phyloP scores from a whole-genome alignment of 441 rosid genomes.

The Arabidopsis hybrid region DNA sequence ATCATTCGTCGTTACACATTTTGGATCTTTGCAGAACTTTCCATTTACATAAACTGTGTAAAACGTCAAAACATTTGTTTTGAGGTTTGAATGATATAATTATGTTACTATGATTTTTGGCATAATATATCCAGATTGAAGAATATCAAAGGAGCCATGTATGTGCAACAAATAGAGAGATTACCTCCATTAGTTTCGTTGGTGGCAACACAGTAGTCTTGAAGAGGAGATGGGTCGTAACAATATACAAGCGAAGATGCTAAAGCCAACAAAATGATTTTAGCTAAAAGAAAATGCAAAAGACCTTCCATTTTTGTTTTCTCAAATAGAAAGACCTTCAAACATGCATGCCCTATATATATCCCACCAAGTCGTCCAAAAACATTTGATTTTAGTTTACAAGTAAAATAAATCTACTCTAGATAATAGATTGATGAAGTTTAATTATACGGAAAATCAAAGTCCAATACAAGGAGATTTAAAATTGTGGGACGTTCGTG shows the following conservation, averaged over 20 bases:
- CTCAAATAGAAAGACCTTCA: not conserved
- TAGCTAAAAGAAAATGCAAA: slow-evolving; percentile 7
- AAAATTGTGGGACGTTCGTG: too few species aligned
- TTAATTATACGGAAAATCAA: not conserved
- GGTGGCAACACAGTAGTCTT: slow-evolving; percentile 50
- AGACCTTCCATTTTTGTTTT: not conserved
- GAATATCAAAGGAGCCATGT: too few species aligned
- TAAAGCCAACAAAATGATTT: slow-evolving; percentile 36
- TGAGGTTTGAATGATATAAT: too few species aligned
- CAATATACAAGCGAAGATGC: slow-evolving; percentile 25
- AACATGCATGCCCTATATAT: not conserved
- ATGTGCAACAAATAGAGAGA: not conserved
- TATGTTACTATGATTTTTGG: too few species aligned
- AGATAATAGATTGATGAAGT: not conserved
- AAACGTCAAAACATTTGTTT: too few species aligned
- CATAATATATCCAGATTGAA: too few species aligned
- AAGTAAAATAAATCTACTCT: not conserved
- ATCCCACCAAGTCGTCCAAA: not conserved
- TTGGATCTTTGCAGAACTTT: slow-evolving; percentile 59
- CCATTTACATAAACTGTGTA: slow-evolving; percentile 45
- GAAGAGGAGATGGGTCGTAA: slow-evolving; percentile 50
- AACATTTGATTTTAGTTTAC: not conserved
- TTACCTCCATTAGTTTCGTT: slow-evolving; percentile 25
- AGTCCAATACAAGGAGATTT: too few species aligned
- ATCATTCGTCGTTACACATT: slow-evolving; percentile 42